Evolutionary conservation across 371 early-diverging fungal species (phyloP).

Genomic region (Coemansia sp.): DNA sequence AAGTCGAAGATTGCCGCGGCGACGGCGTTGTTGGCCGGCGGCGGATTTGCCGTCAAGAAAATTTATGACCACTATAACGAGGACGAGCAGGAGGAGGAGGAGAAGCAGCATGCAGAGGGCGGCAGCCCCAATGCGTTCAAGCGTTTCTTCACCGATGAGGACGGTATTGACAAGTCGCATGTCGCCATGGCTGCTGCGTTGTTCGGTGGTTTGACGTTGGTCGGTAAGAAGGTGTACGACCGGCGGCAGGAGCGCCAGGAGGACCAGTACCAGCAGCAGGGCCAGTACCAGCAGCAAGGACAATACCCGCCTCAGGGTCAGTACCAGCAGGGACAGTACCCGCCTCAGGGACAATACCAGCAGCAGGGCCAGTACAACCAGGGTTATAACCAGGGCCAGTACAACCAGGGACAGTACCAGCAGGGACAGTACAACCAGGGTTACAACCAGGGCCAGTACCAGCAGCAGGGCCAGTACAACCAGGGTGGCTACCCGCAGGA

Average conservation of each 20-base stretch:
- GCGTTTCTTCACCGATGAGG: conserved; percentile 15
- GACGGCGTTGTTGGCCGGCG: conserved; percentile 1
- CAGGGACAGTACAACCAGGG: background rate
- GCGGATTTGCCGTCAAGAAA: conserved; percentile 4
- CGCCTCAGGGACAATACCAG: background rate
- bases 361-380: background rate
- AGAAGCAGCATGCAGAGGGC: background rate
- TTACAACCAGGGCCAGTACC: background rate
- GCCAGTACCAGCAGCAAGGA: background rate
- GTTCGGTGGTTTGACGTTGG: background rate
- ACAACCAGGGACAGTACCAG: background rate
- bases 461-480: background rate
- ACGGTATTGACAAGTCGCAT: conserved; percentile 17
- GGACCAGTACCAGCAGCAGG: background rate
- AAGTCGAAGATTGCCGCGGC: conserved; percentile 14
- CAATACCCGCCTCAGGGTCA: background rate
- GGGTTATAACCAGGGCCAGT: background rate
- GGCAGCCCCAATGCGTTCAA: conserved; percentile 1
- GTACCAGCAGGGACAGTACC: background rate
- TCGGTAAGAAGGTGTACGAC: conserved; percentile 20
- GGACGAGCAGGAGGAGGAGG: conserved; percentile 11
- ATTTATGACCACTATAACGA: background rate
- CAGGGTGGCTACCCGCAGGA: conserved; percentile 4
- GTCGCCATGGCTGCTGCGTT: conserved; percentile 3
- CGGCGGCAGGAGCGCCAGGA: conserved; percentile 1